These are phyloP conservation scores for Naumovozyma dairenensis DNA, from an alignment of 805 yeast species.

Conservation along the genomic window DNA sequence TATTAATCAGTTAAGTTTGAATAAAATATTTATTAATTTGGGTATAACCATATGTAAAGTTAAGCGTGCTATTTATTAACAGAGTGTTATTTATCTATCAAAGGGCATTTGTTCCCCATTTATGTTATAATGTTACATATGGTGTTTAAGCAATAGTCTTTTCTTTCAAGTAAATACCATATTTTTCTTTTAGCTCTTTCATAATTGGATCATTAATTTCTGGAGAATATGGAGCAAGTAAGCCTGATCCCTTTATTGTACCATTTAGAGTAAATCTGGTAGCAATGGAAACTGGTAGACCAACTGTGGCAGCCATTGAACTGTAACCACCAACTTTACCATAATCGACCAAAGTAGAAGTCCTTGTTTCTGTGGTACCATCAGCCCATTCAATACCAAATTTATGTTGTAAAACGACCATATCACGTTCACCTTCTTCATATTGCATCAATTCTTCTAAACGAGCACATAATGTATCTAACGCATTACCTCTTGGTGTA, in stretches of 20 bases:
- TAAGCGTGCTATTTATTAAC: too few relatives aligned
- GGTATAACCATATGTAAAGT: too few relatives aligned
- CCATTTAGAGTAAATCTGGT: conserved; percentile 78
- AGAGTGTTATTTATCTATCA: too few relatives aligned
- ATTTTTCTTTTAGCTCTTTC: conserved; percentile 82
- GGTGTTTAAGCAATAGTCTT: conserved; percentile 49
- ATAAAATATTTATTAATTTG: too few relatives aligned
- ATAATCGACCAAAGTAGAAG: conserved; percentile 89
- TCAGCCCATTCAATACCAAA: conserved; percentile 96
- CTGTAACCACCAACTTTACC: conserved; percentile 86
- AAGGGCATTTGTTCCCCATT: too few relatives aligned
- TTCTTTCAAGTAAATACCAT: conserved; percentile 80
- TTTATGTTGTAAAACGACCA: conserved; percentile 93
- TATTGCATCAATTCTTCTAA: conserved; percentile 93
- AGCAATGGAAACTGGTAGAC: conserved; percentile 98
- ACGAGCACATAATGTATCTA: conserved; percentile 95
- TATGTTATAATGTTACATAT: too few relatives aligned
- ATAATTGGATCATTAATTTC: conserved; percentile 86
- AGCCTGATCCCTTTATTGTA: conserved; percentile 65
- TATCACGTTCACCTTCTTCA: conserved; percentile 89
- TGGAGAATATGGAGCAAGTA: conserved; percentile 86
- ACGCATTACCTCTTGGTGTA: conserved; percentile 82
- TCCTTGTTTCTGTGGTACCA: conserved; percentile 83
- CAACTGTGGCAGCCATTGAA: conserved; percentile 97
- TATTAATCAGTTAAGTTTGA: too few relatives aligned